Evolutionary conservation across 148 eudicot genomes (phyloP), one percentile per base, ranked within the genome.

Genomic region (Chenopodium berlandieri): DNA sequence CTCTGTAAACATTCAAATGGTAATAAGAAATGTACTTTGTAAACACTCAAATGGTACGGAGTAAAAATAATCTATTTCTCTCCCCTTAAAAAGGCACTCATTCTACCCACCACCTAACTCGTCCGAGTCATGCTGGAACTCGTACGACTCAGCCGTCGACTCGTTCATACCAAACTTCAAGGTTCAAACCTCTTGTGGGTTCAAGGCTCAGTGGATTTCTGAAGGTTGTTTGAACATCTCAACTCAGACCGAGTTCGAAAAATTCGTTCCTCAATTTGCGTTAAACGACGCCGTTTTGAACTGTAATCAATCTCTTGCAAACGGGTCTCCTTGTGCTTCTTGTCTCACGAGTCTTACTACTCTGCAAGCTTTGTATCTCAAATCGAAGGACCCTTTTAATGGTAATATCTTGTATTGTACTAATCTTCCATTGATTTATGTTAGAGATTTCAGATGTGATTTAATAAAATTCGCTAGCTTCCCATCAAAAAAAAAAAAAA

Each of bases 211-310:
- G 19, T 89, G 90, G 91, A 86, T 93, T 63, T 82, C 95, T 4
- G 80, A 86, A 50, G 92, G 94, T 0, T 93, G 97, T 74, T 86
- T 88, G 92, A 93, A 93, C 88, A 87, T 93, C 84, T 88, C 92
- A 9, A 90, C 95, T 46, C 82, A 80, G 1, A 31, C 84, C 4
- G 82, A 91, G 31, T 94, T 91, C 78, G 90, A 92, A 50, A 1
- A n/a, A 22, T 17, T 47, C 17, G 87, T 92, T 0, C 83, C 89
- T 7, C 11, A 17, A 25, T 17, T 81, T 2, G 81, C 77, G 0
- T 10, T 87, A 0, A 68, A 78, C 67, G 84, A 75, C 66, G 87
- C 85, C 72, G 86, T 81, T 44, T 46, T 31, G 8, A 83, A 86
- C 13, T 94, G 98, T 27, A 91, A 89, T 47, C 94, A 93, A 78